Base-by-base conservation (phyloP, 306 rosid genomes). In the Dryas octopetala region DNA sequence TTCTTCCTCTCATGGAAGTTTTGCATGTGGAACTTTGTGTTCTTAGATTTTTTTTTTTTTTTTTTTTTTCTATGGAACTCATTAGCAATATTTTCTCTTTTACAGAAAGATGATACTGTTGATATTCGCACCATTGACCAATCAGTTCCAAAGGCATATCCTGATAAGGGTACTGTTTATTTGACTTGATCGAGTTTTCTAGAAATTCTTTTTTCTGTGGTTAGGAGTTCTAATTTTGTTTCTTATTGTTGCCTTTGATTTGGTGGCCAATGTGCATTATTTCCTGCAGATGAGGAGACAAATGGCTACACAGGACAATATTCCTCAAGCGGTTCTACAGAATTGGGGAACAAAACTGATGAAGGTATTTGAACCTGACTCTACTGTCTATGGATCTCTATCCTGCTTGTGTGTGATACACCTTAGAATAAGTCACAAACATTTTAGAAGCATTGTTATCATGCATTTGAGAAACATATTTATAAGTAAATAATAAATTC, bases 41-140 rank as follows among this genome's bases (percentile, higher is more conserved):
- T 47, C 48, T 47, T 26, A 7, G 26, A 45, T 23, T 44, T 7
- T 43, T 23, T 19, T 19, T 19, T 19, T 23, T 19, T 19, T 19
- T 19, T 19, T 19, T 19, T 13, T 2, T 58, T 58, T 16, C 16
- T 43, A 19, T 44, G 45, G 26, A 6, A 46, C 58, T 83, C 44
- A n/a, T 32, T 54, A 70, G 1, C 72, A 43, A 41, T 44, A 26
- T 9, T 46, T 72, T 58, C 68, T 50, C 40, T 68, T 78, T 80
- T 44, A 68, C 87, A 89, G 97, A 90, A 83, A 76, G 77, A 91
- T 73, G 93, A 91, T 78, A 83, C 96, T 74, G 88, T 96, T 84
- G 99, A 96, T 86, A 96, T 96, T 79, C 77, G 92, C 81, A 96
- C 99, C 79, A 91, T 96, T 85, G 98, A 91, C 73, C 97, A 87